phyloP scores from a whole-genome alignment of 2,329 filamentous ascomycete genomes.

The Apiospora saccharicola region DNA sequence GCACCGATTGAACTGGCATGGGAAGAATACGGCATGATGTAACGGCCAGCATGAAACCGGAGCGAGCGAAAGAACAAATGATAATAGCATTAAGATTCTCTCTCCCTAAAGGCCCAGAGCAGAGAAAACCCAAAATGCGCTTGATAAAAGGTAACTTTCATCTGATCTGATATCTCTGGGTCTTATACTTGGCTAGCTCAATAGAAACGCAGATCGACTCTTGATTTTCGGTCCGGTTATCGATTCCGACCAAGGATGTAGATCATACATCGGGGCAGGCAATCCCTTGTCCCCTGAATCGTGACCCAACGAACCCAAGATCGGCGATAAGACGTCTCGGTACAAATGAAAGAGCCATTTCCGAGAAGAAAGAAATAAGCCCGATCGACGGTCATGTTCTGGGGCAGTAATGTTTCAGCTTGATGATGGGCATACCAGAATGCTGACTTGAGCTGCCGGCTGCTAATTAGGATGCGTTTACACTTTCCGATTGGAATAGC shows the following conservation, averaged over 20 bases:
- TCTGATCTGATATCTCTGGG: background rate
- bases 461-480: too few relatives aligned
- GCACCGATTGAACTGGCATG: background rate
- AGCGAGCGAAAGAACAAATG: background rate
- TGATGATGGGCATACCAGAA: too few relatives aligned
- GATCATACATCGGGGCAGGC: background rate
- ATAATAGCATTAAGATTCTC: background rate
- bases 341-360: background rate
- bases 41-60: background rate
- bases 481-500: too few relatives aligned
- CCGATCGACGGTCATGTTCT: background rate
- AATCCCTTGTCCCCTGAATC: background rate
- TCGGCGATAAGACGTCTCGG: background rate
- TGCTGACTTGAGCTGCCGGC: too few relatives aligned
- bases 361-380: background rate
- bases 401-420: too few relatives aligned
- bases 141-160: background rate
- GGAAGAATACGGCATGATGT: too few relatives aligned
- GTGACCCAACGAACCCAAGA: background rate
- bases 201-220: background rate
- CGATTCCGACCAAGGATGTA: background rate
- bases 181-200: background rate
- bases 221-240: background rate
- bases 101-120: background rate
- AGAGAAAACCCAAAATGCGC: background rate